Evolutionary conservation across 2,329 filamentous ascomycete genomes (phyloP).

Genomic region (Sphaerulina musiva): DNA sequence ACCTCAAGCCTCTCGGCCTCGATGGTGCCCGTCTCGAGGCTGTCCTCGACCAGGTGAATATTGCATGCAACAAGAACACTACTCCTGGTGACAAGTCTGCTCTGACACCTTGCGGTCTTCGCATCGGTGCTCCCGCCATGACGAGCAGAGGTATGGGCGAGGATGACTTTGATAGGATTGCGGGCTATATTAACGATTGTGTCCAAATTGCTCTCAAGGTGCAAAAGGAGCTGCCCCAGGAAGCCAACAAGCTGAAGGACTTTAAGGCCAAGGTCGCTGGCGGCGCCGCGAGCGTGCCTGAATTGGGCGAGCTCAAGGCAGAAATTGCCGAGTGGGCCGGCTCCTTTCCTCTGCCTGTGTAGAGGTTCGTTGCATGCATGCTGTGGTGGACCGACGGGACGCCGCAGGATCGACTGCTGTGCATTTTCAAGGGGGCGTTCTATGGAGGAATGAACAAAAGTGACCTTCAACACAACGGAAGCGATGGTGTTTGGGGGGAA

Average conservation of each 20-base stretch:
- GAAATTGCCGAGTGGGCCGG: conserved; percentile 84
- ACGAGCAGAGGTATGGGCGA: conserved; percentile 89
- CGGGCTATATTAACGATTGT: conserved; percentile 76
- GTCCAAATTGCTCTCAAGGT: conserved; percentile 88
- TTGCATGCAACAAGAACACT: conserved; percentile 99
- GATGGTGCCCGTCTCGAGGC: conserved; percentile 95
- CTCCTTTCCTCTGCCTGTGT: conserved; percentile 85
- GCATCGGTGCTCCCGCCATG: conserved; percentile 97
- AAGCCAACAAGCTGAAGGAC: conserved; percentile 99
- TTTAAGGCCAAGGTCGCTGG: conserved; percentile 87
- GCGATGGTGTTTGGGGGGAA: conserved; percentile 5
- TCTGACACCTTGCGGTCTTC: conserved; percentile 86
- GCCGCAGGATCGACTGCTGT: not conserved
- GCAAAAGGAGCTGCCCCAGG: conserved; percentile 80
- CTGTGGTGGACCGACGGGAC: not conserved
- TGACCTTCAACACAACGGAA: conserved; percentile 5
- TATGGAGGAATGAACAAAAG: not conserved
- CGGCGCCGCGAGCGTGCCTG: conserved; percentile 54
- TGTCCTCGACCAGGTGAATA: conserved; percentile 95
- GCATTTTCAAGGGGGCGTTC: not conserved
- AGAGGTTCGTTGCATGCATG: conserved; percentile 17
- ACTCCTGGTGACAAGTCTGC: conserved; percentile 97
- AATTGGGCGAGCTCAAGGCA: conserved; percentile 79
- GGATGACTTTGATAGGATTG: conserved; percentile 86
- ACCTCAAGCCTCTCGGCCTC: conserved; percentile 72